A percentile compares a stretch with the other conserved stretches of the same genome.
Evolutionary conservation across 1,284 basidiomycete species (phyloP).

Genomic region (Ceratobasidium sp.): DNA sequence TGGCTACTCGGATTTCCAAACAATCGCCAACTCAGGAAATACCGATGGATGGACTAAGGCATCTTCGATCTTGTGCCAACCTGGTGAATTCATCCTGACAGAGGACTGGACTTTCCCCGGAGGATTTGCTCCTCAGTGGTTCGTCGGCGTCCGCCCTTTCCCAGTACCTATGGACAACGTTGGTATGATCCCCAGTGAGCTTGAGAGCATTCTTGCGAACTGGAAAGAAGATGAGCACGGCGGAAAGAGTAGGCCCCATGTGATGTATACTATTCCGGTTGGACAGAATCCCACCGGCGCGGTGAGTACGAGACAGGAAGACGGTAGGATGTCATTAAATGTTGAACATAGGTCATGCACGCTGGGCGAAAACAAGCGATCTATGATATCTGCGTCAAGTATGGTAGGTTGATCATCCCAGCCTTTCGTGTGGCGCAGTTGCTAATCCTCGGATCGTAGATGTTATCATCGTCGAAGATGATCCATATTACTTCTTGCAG

Average conservation of each 20-base stretch:
- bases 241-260: conserved; percentile 73
- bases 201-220: conserved; percentile 72
- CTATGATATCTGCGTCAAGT: conserved; percentile 84
- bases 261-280: conserved; percentile 82
- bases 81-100: conserved; percentile 78
- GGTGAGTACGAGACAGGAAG: conserved; percentile 59
- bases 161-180: conserved; percentile 79
- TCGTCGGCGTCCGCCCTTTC: conserved; percentile 67
- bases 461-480: conserved; percentile 81
- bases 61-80: conserved; percentile 73
- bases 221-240: conserved; percentile 76
- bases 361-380: conserved; percentile 78
- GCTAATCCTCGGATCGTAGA: conserved; percentile 58
- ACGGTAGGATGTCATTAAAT: conserved; percentile 17
- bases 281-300: conserved; percentile 87
- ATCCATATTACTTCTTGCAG: conserved; percentile 87
- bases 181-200: conserved; percentile 75
- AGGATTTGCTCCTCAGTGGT: conserved; percentile 61
- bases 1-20: conserved; percentile 75
- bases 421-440: conserved; percentile 35
- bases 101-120: conserved; percentile 82
- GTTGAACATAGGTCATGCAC: conserved; percentile 68
- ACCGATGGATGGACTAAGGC: conserved; percentile 79
- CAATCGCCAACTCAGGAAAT: conserved; percentile 78
- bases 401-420: conserved; percentile 62